A percentile compares a stretch with the other conserved stretches of the same genome.
Evolutionary conservation across 495 filamentous ascomycete genomes (phyloP).

Genomic region (Terfezia boudieri): DNA sequence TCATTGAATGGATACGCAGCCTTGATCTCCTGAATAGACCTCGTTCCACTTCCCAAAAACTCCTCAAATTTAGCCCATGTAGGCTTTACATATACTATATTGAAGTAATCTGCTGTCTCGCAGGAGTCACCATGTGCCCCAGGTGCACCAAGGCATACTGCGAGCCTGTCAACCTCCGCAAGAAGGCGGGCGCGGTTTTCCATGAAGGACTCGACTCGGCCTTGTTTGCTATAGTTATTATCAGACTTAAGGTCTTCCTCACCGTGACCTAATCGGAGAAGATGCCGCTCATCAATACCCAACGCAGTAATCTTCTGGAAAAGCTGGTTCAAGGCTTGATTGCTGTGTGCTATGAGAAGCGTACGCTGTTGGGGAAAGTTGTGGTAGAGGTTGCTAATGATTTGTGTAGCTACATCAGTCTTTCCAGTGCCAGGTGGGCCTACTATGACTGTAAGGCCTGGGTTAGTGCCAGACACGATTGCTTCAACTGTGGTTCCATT

Average conservation of each 20-base stretch:
- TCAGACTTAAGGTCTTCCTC: slow-evolving; percentile 83
- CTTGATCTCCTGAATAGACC: slow-evolving; percentile 29
- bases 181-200: slow-evolving; percentile 64
- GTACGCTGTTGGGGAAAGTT: slow-evolving; percentile 87
- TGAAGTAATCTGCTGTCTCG: slow-evolving; percentile 93
- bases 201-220: slow-evolving; percentile 85
- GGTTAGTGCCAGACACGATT: slow-evolving; percentile 82
- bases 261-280: slow-evolving; percentile 79
- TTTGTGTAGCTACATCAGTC: slow-evolving; percentile 94
- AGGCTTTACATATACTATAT: slow-evolving; percentile 69
- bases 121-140: slow-evolving; percentile 87
- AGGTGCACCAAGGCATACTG: slow-evolving; percentile 57
- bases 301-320: slow-evolving; percentile 92
- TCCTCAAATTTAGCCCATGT: slow-evolving; percentile 44
- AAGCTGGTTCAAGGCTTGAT: slow-evolving; percentile 94
- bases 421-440: slow-evolving; percentile 94
- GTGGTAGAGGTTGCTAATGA: slow-evolving; percentile 97
- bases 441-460: slow-evolving; percentile 82
- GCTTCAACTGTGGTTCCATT: slow-evolving; percentile 34
- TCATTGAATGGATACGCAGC: slow-evolving; percentile 70
- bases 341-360: slow-evolving; percentile 85
- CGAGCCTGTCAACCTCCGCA: slow-evolving; percentile 66
- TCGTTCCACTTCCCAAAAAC: slow-evolving; percentile 1
- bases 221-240: slow-evolving; percentile 77
- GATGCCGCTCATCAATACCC: slow-evolving; percentile 87